Evolutionary conservation across 345 rosid species (phyloP).

Genomic region (Melaleuca alternifolia): DNA sequence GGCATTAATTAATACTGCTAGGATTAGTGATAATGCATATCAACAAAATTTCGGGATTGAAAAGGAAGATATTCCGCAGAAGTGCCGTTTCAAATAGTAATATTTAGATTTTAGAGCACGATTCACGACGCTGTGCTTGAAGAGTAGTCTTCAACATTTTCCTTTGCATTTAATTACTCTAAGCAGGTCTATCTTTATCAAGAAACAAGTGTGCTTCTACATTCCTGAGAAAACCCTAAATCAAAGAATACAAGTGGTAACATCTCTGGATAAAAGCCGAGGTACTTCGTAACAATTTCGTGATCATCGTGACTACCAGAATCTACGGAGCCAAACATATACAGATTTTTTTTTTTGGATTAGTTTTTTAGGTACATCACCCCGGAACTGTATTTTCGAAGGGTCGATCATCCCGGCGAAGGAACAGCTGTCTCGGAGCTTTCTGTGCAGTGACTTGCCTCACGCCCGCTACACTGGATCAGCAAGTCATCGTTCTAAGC

Average conservation of each 20-base stretch:
- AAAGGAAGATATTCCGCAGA: background rate
- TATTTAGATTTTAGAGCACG: background rate
- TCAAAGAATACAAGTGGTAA: background rate
- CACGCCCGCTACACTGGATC: conserved; percentile 25
- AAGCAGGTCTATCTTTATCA: background rate
- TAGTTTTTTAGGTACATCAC: background rate
- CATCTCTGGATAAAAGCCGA: background rate
- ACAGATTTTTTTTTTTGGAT: background rate
- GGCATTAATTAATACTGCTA: background rate
- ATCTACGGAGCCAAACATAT: background rate
- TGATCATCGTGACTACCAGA: background rate
- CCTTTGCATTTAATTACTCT: background rate
- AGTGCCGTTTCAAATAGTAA: background rate
- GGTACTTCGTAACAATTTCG: background rate
- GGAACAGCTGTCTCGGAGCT: background rate
- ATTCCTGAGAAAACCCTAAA: background rate
- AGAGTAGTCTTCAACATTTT: background rate
- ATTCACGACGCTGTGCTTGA: background rate
- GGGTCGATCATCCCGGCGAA: background rate
- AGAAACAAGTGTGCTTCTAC: background rate
- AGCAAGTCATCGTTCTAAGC: conserved; percentile 39
- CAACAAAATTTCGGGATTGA: background rate
- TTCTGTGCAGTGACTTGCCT: conserved; percentile 12
- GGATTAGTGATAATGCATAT: background rate
- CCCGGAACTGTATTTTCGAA: background rate